phyloP scores from a whole-genome alignment of 1,284 basidiomycete species.

The Sutorius eximius region DNA sequence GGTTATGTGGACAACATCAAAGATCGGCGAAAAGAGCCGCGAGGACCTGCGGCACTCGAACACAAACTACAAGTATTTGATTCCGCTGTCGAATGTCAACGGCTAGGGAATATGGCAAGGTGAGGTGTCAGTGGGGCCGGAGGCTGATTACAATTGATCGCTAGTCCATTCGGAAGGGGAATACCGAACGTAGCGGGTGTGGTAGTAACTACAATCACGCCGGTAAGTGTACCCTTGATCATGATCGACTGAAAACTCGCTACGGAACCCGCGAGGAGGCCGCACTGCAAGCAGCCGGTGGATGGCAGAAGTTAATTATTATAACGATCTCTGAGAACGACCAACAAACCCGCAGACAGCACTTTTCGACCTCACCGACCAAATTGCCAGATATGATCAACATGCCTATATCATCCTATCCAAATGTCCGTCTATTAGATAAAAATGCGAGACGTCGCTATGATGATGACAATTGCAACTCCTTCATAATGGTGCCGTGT shows the following conservation, averaged over 20 bases:
- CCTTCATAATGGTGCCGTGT: constrained; percentile 23
- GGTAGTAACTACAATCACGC: constrained; percentile 3
- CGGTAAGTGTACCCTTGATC: constrained; percentile 11
- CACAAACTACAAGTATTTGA: constrained; percentile 25
- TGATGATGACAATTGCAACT: constrained; percentile 26
- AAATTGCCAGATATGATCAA: constrained; percentile 26
- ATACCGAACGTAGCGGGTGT: neutral
- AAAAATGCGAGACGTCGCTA: constrained; percentile 28
- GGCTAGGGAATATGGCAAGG: constrained; percentile 9
- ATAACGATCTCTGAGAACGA: constrained; percentile 12
- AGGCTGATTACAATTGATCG: constrained; percentile 25
- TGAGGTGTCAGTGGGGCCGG: constrained; percentile 12
- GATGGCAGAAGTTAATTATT: constrained; percentile 28
- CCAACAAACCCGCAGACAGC: constrained; percentile 11
- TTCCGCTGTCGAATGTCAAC: constrained; percentile 33
- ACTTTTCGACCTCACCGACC: constrained; percentile 14
- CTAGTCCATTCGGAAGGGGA: constrained; percentile 3
- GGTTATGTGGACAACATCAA: constrained; percentile 26
- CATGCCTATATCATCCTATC: constrained; percentile 22
- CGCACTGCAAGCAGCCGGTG: constrained; percentile 31
- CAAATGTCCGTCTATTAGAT: constrained; percentile 40
- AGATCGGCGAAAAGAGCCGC: constrained; percentile 20
- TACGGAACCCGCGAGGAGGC: constrained; percentile 29
- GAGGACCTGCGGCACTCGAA: constrained; percentile 5
- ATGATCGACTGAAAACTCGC: constrained; percentile 16